These are phyloP conservation scores for Gossypium trilobum DNA, from an alignment of 441 rosid species.

Conservation along the genomic window DNA sequence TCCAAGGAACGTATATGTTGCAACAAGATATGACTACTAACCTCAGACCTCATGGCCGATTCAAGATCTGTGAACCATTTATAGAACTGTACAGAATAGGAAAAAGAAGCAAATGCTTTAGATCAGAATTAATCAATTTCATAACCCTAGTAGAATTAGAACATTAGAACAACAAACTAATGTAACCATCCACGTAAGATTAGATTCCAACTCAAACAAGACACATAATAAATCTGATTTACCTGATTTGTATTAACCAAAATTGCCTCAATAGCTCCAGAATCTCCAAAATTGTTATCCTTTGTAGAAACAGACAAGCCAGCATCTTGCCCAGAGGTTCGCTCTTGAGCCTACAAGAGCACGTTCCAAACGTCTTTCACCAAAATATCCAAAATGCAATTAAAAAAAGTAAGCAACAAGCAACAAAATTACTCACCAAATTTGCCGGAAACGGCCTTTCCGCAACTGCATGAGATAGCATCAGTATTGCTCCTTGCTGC, in stretches of 20 bases:
- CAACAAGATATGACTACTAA: constrained; percentile 35
- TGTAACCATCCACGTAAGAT: background rate
- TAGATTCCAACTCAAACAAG: constrained; percentile 7
- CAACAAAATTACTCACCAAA: constrained; percentile 37
- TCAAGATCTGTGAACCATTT: constrained; percentile 98
- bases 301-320: constrained; percentile 46
- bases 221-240: background rate
- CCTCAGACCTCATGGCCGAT: constrained; percentile 97
- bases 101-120: constrained; percentile 2
- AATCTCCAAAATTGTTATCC: constrained; percentile 40
- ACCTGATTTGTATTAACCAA: constrained; percentile 86
- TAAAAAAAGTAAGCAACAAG: background rate
- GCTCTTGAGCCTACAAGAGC: constrained; percentile 49
- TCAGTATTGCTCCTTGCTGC: constrained; percentile 63
- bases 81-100: constrained; percentile 53
- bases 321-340: constrained; percentile 42
- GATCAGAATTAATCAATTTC: background rate
- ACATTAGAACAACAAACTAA: background rate
- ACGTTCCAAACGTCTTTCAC: constrained; percentile 15
- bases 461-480: constrained; percentile 59
- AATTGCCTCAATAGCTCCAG: constrained; percentile 69
- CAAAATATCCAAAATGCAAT: background rate
- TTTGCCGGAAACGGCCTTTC: constrained; percentile 77
- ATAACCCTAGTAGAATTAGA: background rate
- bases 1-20: constrained; percentile 7